phyloP scores from a whole-genome alignment of 139 green algal species.

The Chlamydomonas schloesseri region DNA sequence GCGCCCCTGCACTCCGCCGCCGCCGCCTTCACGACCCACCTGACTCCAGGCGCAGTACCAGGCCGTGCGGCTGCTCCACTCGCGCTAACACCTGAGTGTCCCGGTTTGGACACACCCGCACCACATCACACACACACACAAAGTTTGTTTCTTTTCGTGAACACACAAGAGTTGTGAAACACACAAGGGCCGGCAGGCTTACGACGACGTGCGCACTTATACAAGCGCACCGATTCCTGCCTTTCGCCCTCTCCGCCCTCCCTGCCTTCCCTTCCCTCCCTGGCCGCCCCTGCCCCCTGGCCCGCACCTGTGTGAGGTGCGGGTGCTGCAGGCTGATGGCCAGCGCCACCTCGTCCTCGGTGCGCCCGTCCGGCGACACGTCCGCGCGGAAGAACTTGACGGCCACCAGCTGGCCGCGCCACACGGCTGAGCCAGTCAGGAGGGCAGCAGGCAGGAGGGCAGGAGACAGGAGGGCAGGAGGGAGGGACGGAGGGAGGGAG shows the following conservation, averaged over 20 bases:
- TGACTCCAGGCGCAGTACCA: constrained; percentile 53
- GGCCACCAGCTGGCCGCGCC: constrained; percentile 67
- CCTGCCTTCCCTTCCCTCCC: no score
- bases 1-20: no score
- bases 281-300: not conserved
- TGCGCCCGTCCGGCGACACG: constrained; percentile 71
- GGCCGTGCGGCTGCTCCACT: not conserved
- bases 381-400: constrained; percentile 85
- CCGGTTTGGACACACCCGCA: no score
- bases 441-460: not conserved
- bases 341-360: constrained; percentile 80
- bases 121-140: not conserved
- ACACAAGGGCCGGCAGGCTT: no score
- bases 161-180: not conserved
- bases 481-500: no score
- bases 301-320: constrained; percentile 72
- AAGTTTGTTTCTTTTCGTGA: no score
- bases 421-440: constrained; percentile 46
- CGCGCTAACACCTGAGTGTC: constrained; percentile 25
- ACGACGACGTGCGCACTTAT: no score
- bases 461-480: not conserved
- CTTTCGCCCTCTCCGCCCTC: not conserved
- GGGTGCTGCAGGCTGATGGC: constrained; percentile 71
- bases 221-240: no score
- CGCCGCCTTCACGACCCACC: not conserved